Conservation (phyloP, 768 basidiomycete genomes). For the Gautieria morchelliformis region DNA sequence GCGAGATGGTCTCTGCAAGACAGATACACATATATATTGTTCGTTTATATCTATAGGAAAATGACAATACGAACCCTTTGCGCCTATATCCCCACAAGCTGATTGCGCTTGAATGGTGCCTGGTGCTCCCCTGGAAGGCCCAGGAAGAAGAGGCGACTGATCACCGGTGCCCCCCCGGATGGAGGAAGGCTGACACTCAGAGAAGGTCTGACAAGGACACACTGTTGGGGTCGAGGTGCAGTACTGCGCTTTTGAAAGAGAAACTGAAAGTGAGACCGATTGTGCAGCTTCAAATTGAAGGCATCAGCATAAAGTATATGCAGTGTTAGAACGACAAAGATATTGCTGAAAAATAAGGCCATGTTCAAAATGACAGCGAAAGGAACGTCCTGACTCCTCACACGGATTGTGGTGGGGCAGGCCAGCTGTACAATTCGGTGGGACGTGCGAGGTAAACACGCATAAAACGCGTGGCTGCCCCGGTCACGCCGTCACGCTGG, state of each 20-base stretch:
- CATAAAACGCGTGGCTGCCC: background rate
- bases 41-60: background rate
- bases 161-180: background rate
- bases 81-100: constrained; percentile 8
- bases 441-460: background rate
- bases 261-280: background rate
- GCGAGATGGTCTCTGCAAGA: constrained; percentile 1
- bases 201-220: background rate
- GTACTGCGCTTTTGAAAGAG: background rate
- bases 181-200: background rate
- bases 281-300: background rate
- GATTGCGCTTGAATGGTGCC: constrained; percentile 6
- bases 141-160: constrained; percentile 7
- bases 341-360: background rate
- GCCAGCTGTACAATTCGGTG: background rate
- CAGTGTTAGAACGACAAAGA: background rate
- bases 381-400: no score
- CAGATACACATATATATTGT: background rate
- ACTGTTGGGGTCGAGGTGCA: background rate
- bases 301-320: background rate
- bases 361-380: background rate
- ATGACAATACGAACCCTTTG: constrained; percentile 2
- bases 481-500: no score
- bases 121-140: constrained; percentile 1
- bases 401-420: background rate